phyloP scores from a whole-genome alignment of 179 eudicot genomes.

The Vitellaria paradoxa region DNA sequence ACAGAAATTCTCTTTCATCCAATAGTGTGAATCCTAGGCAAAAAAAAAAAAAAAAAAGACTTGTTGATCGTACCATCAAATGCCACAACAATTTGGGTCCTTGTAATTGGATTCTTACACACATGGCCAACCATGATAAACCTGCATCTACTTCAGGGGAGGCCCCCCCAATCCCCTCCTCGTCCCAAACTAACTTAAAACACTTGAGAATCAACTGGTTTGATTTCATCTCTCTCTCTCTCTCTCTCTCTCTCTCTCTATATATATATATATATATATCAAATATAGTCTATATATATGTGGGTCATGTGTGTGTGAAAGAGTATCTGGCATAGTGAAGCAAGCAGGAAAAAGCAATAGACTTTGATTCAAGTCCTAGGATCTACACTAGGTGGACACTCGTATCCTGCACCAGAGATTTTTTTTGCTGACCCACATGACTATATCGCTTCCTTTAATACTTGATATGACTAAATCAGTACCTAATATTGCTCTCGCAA shows the following conservation, averaged over 20 bases:
- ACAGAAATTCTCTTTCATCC: background rate
- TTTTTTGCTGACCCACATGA: background rate
- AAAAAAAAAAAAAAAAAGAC: no score
- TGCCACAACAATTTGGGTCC: background rate
- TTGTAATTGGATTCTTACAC: conserved; percentile 4
- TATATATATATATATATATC: no score
- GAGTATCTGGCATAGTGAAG: no score
- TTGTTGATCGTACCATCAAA: background rate
- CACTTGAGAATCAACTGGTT: no score
- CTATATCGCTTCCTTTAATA: background rate
- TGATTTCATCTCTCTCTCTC: background rate
- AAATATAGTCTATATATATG: no score
- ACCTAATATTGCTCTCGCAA: background rate
- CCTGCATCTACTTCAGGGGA: background rate
- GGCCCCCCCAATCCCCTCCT: background rate
- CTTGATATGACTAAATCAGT: background rate
- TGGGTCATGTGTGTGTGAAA: background rate
- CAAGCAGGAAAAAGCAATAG: background rate
- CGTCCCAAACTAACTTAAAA: background rate
- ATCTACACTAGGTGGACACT: conserved; percentile 1
- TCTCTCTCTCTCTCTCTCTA: no score
- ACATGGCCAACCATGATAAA: background rate
- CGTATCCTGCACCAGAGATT: conserved; percentile 14
- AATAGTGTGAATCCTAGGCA: background rate
- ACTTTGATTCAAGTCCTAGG: background rate